Evolutionary conservation across 2,329 filamentous ascomycete genomes (phyloP).

Genomic region (Cercospora sp.): DNA sequence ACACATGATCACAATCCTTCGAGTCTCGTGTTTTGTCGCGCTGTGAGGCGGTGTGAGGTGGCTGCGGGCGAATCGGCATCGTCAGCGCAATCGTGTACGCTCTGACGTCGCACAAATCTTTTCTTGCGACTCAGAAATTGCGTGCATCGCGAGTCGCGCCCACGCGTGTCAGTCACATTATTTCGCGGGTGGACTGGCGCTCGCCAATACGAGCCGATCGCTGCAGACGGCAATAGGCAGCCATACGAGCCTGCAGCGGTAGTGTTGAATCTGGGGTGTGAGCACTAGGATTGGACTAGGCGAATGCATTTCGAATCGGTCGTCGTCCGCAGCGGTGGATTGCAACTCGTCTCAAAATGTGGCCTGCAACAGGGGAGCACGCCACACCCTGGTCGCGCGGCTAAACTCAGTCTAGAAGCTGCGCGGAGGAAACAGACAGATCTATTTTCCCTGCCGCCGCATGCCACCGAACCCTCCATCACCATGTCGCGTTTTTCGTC

Average conservation of each 20-base stretch:
- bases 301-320: background rate
- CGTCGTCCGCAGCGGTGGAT: background rate
- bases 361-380: slow-evolving; percentile 10
- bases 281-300: background rate
- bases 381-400: slow-evolving; percentile 1
- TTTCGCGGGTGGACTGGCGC: background rate
- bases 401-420: slow-evolving; percentile 2
- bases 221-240: background rate
- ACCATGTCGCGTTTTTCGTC: slow-evolving; percentile 28
- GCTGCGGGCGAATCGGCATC: slow-evolving; percentile 8
- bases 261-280: background rate
- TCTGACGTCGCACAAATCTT: slow-evolving; percentile 16
- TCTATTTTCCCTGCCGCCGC: slow-evolving; percentile 4
- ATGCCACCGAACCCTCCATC: background rate
- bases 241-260: background rate
- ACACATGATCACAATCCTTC: slow-evolving; percentile 18
- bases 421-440: background rate
- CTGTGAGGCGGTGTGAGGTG: slow-evolving; percentile 21
- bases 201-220: background rate
- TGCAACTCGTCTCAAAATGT: background rate
- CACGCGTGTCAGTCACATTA: background rate
- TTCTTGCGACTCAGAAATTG: background rate
- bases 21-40: slow-evolving; percentile 5
- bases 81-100: slow-evolving; percentile 3
- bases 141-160: slow-evolving; percentile 8